These are phyloP conservation scores for Auriscalpium orientale DNA, from an alignment of 768 basidiomycete genomes.

Conservation along the genomic window DNA sequence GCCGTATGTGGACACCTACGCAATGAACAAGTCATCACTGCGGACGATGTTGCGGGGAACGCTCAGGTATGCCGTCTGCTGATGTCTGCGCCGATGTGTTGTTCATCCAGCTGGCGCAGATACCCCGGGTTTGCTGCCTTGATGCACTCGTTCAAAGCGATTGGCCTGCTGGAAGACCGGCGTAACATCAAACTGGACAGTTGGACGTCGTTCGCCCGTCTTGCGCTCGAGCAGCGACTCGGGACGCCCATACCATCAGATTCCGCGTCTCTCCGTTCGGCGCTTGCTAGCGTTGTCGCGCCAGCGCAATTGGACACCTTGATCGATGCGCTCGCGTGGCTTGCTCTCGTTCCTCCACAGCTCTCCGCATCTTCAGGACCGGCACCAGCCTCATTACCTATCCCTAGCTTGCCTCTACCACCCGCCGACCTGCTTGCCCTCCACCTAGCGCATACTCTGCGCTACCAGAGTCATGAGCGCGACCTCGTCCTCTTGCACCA, in stretches of 20 bases:
- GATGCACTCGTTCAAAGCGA: slow-evolving; percentile 60
- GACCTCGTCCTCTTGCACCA: slow-evolving; percentile 87
- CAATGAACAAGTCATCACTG: slow-evolving; percentile 36
- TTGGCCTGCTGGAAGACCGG: slow-evolving; percentile 57
- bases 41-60: slow-evolving; percentile 80
- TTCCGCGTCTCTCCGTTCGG: slow-evolving; percentile 26
- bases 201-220: slow-evolving; percentile 33
- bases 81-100: background rate
- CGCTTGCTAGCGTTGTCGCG: slow-evolving; percentile 20
- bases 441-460: slow-evolving; percentile 63
- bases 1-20: slow-evolving; percentile 60
- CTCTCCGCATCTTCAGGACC: slow-evolving; percentile 13
- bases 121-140: slow-evolving; percentile 78
- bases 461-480: slow-evolving; percentile 61
- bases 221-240: slow-evolving; percentile 24
- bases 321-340: slow-evolving; percentile 42
- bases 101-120: slow-evolving; percentile 29
- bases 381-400: slow-evolving; percentile 28
- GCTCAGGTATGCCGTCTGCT: slow-evolving; percentile 41
- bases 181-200: slow-evolving; percentile 28
- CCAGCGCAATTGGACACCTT: slow-evolving; percentile 22
- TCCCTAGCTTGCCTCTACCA: slow-evolving; percentile 34
- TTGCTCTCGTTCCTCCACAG: slow-evolving; percentile 25
- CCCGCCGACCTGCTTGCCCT: slow-evolving; percentile 72
- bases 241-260: slow-evolving; percentile 24